A percentile compares a stretch with the other conserved stretches of the same genome.
These are phyloP conservation scores for Chalaropsis ovoidea DNA, from an alignment of 2,329 filamentous ascomycete genomes.

Conservation along the genomic window DNA sequence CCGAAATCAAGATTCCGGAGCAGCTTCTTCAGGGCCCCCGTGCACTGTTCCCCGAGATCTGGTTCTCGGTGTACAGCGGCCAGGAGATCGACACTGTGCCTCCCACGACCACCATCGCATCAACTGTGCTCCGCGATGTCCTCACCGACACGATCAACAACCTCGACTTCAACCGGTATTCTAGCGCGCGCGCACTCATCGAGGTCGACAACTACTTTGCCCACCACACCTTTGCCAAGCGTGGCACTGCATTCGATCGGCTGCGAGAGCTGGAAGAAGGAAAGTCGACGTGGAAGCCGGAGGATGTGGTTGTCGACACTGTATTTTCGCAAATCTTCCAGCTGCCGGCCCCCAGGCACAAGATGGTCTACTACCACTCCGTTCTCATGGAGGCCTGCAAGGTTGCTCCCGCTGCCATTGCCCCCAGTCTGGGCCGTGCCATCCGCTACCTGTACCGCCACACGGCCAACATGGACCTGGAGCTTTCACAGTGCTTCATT, in stretches of 20 bases:
- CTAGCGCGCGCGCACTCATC: conserved; percentile 78
- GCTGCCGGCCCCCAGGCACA: conserved; percentile 78
- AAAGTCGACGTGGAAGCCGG: conserved; percentile 84
- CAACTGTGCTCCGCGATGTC: conserved; percentile 73
- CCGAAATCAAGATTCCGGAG: conserved; percentile 62
- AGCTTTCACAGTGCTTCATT: conserved; percentile 76
- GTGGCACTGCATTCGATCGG: conserved; percentile 84
- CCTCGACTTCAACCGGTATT: conserved; percentile 82
- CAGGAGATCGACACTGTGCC: conserved; percentile 88
- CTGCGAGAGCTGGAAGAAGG: conserved; percentile 58
- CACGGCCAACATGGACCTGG: conserved; percentile 71
- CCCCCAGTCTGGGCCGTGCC: conserved; percentile 81
- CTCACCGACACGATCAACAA: conserved; percentile 89
- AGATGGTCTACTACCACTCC: conserved; percentile 92
- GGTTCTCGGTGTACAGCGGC: conserved; percentile 80
- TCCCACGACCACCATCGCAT: conserved; percentile 60
- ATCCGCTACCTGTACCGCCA: conserved; percentile 86
- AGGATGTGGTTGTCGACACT: conserved; percentile 93
- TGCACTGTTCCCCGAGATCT: conserved; percentile 81
- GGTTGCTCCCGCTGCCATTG: conserved; percentile 89
- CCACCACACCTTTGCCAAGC: conserved; percentile 80
- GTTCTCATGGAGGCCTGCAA: conserved; percentile 93
- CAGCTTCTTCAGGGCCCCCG: conserved; percentile 63
- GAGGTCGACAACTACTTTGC: conserved; percentile 94
- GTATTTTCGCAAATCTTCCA: conserved; percentile 93